phyloP scores from a whole-genome alignment of 805 yeast genomes.

The Zygosaccharomyces lentus region DNA sequence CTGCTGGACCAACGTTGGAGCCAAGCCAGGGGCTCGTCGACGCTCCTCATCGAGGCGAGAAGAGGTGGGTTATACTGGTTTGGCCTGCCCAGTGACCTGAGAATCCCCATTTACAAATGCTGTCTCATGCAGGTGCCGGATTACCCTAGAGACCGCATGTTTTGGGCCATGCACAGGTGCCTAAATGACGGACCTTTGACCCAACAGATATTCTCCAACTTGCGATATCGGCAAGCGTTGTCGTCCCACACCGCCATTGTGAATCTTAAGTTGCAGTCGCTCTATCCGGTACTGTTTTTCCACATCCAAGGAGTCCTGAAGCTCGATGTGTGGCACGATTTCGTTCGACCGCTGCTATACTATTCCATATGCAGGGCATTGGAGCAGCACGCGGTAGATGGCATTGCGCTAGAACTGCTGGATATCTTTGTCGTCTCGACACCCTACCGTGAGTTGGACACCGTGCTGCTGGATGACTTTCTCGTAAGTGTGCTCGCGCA shows the following conservation, averaged over 20 bases:
- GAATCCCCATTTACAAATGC: constrained; percentile 11
- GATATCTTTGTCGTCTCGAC: constrained; percentile 16
- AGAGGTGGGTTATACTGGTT: constrained; percentile 16
- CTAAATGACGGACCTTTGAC: constrained; percentile 7
- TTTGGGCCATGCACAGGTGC: constrained; percentile 7
- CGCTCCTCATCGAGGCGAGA: constrained; percentile 13
- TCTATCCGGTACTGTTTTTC: constrained; percentile 15
- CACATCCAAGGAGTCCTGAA: constrained; percentile 13
- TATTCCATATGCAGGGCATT: constrained; percentile 10
- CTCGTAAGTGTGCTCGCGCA: constrained; percentile 11
- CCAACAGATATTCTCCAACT: constrained; percentile 8
- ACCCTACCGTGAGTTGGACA: constrained; percentile 13
- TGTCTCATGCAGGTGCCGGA: constrained; percentile 8
- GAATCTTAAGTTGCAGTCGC: constrained; percentile 8
- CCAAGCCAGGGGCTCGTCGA: constrained; percentile 7
- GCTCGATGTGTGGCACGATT: constrained; percentile 13
- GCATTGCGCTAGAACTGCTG: constrained; percentile 15
- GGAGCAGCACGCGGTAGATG: constrained; percentile 10
- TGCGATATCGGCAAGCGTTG: constrained; percentile 1
- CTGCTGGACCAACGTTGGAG: constrained; percentile 12
- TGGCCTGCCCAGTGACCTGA: constrained; percentile 18
- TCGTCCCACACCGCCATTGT: constrained; percentile 4
- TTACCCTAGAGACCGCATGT: neutral
- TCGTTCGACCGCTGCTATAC: constrained; percentile 15
- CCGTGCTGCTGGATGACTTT: constrained; percentile 12